phyloP scores from a whole-genome alignment of 1,139 yeast species.

The Yamadazyma triangularis region DNA sequence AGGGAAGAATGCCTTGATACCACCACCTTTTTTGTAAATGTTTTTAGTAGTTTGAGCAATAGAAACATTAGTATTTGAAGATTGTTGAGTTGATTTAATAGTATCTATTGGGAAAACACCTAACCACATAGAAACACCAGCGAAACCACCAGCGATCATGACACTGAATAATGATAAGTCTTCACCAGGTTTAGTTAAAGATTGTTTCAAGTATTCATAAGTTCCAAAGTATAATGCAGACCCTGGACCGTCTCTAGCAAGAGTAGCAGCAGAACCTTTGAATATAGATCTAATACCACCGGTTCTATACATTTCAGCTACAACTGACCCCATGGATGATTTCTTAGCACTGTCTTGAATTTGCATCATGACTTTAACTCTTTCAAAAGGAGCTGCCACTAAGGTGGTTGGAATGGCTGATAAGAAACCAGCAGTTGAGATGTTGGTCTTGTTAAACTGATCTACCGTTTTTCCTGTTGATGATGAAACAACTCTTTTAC shows the following conservation, averaged over 20 bases:
- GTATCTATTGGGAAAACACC: conserved; percentile 97
- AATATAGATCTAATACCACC: conserved; percentile 86
- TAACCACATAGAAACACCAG: conserved; percentile 96
- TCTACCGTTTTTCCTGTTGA: conserved; percentile 36
- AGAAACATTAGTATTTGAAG: conserved; percentile 55
- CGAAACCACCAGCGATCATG: conserved; percentile 88
- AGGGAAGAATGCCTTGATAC: conserved; percentile 91
- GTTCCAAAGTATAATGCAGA: conserved; percentile 95
- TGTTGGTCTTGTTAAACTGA: conserved; percentile 59
- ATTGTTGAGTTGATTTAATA: conserved; percentile 80
- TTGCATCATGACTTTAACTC: conserved; percentile 93
- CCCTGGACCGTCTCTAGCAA: conserved; percentile 98
- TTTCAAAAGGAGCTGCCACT: conserved; percentile 95
- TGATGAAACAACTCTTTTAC: conserved; percentile 65
- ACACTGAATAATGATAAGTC: conserved; percentile 68
- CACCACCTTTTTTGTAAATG: conserved; percentile 72
- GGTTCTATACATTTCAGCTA: conserved; percentile 64
- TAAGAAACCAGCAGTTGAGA: conserved; percentile 91
- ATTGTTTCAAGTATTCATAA: conserved; percentile 74
- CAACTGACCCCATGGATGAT: conserved; percentile 54
- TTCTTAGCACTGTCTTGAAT: conserved; percentile 57
- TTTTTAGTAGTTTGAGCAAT: conserved; percentile 62
- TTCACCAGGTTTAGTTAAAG: conserved; percentile 51
- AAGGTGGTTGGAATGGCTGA: conserved; percentile 93
- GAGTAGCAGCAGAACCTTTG: conserved; percentile 87